These are phyloP conservation scores for Silene conica DNA, from an alignment of 148 eudicot genomes.

Conservation along the genomic window DNA sequence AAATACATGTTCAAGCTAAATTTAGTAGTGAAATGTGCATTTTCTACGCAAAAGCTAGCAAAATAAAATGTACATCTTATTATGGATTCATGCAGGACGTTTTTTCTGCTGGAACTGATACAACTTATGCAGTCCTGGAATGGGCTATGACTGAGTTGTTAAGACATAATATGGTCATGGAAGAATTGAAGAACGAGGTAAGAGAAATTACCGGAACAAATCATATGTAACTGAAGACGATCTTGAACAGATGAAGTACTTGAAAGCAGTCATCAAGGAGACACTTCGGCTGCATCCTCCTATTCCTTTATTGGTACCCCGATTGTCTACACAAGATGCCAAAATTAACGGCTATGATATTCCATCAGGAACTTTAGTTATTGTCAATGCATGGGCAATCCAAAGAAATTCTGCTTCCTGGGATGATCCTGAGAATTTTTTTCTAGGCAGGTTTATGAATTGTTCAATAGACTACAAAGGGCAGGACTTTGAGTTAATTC, in stretches of 20 bases:
- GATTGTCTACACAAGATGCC: conserved; percentile 23
- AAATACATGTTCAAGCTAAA: not conserved
- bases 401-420: conserved; percentile 29
- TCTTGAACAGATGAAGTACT: conserved; percentile 28
- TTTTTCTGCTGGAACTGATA: conserved; percentile 61
- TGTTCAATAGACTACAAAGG: conserved; percentile 28
- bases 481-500: conserved; percentile 29
- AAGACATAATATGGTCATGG: conserved; percentile 46
- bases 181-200: conserved; percentile 33
- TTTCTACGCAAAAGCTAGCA: not conserved
- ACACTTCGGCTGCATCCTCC: conserved; percentile 32
- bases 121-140: conserved; percentile 40
- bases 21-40: not conserved
- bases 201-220: conserved; percentile 20
- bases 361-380: conserved; percentile 24
- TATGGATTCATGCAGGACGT: conserved; percentile 34
- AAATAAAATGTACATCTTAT: not conserved
- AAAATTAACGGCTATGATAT: conserved; percentile 25
- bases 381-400: conserved; percentile 36
- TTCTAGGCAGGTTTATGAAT: conserved; percentile 33
- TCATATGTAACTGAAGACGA: conserved; percentile 28
- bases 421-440: conserved; percentile 35
- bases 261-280: conserved; percentile 40
- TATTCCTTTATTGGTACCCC: conserved; percentile 28
- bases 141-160: conserved; percentile 70